A percentile compares a stretch with the other conserved stretches of the same genome.
phyloP scores from a whole-genome alignment of 495 filamentous ascomycete species.

The Tuber indicum region DNA sequence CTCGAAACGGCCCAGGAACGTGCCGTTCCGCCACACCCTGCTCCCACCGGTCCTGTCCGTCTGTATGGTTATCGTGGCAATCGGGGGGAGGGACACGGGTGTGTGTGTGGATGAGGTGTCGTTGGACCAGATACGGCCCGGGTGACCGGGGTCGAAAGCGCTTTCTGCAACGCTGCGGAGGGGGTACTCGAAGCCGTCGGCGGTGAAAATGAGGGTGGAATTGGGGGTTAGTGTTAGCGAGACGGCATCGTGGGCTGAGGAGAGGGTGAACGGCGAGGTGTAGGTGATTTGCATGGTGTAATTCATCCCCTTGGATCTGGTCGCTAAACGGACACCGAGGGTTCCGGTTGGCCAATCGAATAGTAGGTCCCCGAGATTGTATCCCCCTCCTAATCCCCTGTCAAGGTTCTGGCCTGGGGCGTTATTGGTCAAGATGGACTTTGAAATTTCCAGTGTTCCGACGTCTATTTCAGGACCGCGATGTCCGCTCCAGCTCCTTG shows the following conservation, averaged over 20 bases:
- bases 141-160: constrained; percentile 41
- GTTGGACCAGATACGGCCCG: constrained; percentile 46
- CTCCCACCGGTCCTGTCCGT: constrained; percentile 47
- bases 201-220: constrained; percentile 45
- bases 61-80: constrained; percentile 41
- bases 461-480: constrained; percentile 43
- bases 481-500: constrained; percentile 47
- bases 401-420: constrained; percentile 52
- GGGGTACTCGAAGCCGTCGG: constrained; percentile 52
- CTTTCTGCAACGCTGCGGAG: constrained; percentile 46
- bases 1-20: constrained; percentile 50
- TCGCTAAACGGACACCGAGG: constrained; percentile 19
- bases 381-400: constrained; percentile 33
- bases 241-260: constrained; percentile 41
- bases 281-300: constrained; percentile 47
- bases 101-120: constrained; percentile 42
- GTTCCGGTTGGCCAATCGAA: constrained; percentile 16
- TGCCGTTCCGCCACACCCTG: constrained; percentile 48
- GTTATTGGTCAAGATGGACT: constrained; percentile 44
- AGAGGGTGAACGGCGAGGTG: constrained; percentile 46
- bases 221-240: constrained; percentile 40
- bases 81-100: constrained; percentile 23
- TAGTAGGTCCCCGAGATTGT: neutral
- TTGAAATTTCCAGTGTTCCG: constrained; percentile 36
- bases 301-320: constrained; percentile 51